phyloP scores from a whole-genome alignment of 176 grass and related monocot genomes.

The Saccharum spontaneum region DNA sequence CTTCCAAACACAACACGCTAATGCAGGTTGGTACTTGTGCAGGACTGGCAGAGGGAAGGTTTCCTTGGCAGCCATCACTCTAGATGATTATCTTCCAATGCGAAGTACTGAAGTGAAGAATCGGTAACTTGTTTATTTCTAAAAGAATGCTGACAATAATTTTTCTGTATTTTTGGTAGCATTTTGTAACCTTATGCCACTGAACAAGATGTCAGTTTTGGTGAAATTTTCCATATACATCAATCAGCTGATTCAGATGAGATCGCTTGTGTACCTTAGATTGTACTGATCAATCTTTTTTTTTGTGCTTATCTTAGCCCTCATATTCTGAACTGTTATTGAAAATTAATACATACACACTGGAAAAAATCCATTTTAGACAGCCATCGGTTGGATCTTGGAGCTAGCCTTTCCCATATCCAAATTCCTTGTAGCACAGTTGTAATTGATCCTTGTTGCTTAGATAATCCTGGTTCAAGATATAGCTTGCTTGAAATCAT shows the following conservation, averaged over 20 bases:
- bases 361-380: background rate
- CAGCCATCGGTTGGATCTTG: background rate
- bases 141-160: background rate
- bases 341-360: background rate
- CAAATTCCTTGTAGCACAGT: background rate
- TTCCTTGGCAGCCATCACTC: conserved; percentile 42
- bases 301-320: background rate
- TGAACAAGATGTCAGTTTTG: background rate
- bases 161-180: background rate
- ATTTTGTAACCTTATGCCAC: background rate
- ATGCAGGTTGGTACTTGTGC: conserved; percentile 30
- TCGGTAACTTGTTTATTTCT: conserved; percentile 39
- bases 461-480: background rate
- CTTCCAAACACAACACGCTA: background rate
- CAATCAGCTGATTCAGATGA: background rate
- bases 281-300: background rate
- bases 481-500: conserved; percentile 6
- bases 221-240: background rate
- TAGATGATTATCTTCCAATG: conserved; percentile 86
- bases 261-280: background rate
- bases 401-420: background rate
- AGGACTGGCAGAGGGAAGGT: conserved; percentile 59
- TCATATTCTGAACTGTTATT: conserved; percentile 1
- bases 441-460: background rate
- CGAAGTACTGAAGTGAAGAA: conserved; percentile 90